A percentile compares a stretch with the other conserved stretches of the same genome.
Evolutionary conservation across 2,329 filamentous ascomycete species (phyloP).

Genomic region (Biscogniauxia mediterranea): DNA sequence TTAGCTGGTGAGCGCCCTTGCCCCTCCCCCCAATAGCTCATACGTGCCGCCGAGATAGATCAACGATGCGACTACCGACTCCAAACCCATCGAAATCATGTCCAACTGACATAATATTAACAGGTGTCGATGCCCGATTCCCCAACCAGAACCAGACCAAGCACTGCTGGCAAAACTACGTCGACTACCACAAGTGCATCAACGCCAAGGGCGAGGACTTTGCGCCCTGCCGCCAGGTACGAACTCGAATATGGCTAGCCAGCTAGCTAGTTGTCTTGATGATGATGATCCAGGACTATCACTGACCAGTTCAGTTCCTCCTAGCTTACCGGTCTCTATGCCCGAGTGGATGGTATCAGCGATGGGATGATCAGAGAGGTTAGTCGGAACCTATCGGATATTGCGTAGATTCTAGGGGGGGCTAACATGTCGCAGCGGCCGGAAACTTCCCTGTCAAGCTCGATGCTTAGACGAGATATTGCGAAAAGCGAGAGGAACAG

Average conservation of each 20-base stretch:
- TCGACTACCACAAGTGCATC: conserved; percentile 99
- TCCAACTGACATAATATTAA: conserved; percentile 19
- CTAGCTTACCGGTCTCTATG: conserved; percentile 96
- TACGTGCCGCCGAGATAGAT: neutral
- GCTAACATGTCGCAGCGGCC: conserved; percentile 48
- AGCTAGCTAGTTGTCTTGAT: neutral
- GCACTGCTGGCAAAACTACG: conserved; percentile 99
- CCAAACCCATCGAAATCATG: neutral
- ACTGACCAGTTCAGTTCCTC: conserved; percentile 68
- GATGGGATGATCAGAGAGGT: conserved; percentile 98
- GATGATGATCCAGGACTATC: conserved; percentile 16
- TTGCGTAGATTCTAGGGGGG: conserved; percentile 16
- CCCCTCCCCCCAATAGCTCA: neutral
- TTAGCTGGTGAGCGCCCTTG: conserved; percentile 23
- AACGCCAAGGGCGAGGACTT: conserved; percentile 98
- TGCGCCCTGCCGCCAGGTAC: conserved; percentile 92
- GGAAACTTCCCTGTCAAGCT: conserved; percentile 68
- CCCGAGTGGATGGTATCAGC: conserved; percentile 87
- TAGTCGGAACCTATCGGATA: conserved; percentile 38
- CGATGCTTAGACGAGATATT: conserved; percentile 47
- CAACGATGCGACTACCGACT: neutral
- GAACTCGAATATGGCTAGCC: conserved; percentile 13
- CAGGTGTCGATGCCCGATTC: conserved; percentile 98
- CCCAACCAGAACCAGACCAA: conserved; percentile 98
- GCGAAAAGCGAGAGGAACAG: conserved; percentile 6